Base-by-base conservation (phyloP, 164 flowering plant species). In the Macadamia tetraphylla region DNA sequence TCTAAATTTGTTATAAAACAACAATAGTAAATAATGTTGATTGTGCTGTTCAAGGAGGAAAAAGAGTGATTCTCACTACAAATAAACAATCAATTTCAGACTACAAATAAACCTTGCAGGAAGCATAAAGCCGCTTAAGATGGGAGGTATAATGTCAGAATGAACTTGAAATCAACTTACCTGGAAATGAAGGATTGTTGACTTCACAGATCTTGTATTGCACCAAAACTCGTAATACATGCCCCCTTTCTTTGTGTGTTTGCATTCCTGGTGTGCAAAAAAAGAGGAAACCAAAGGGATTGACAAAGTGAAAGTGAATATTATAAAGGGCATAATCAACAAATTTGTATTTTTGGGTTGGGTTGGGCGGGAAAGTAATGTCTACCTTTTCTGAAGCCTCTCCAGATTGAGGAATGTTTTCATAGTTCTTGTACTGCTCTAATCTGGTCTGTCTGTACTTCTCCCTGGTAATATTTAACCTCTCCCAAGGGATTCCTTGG, bases 401-500 rank as follows among this genome's bases (percentile, higher is more conserved):
- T 62, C 95, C 92, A 14, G 97, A 91, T 51, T 79, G 79, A 40
- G 88, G 95, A 51, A 89, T 67, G 62, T 89, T 91, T 68, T 87
- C 97, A 78, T 91, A 89, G 75, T 91, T 91, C 77, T 89, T 89
- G 78, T 91, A 91, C 67, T 89, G 95, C 56, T 91, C 93, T 71
- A 91, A 64, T 73, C 97, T 82, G 62, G 90, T 91, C 67, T 83
- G 84, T 68, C 97, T 80, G 69, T 91, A 91, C 69, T 80, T 83
- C 60, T 89, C 90, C 44, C 97, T 69, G n/a, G 90, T 80, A 55
- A 89, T 81, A 73, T 82, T 87, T 63, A 89, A 80, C 61, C 91
- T 82, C 14, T 89, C 91, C 97, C 97, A 91, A 29, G 97, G 97
- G 61, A 91, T 91, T 40, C 97, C 97, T 74, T 91, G 97, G 58